phyloP scores from a whole-genome alignment of 495 filamentous ascomycete genomes.

The Hypoxylon intermedium region DNA sequence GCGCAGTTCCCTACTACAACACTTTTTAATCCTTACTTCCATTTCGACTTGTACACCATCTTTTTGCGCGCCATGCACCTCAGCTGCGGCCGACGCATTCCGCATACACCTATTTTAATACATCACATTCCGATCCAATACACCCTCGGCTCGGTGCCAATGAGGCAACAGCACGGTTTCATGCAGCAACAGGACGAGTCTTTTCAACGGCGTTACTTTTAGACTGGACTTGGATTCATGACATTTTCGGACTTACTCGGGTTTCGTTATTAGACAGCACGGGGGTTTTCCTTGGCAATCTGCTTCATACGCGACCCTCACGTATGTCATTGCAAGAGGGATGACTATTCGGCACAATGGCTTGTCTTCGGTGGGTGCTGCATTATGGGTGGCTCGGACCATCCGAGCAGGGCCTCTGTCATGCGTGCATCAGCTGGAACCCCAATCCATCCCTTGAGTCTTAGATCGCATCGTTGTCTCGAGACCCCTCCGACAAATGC shows the following conservation, averaged over 20 bases:
- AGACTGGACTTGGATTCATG: constrained; percentile 42
- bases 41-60: constrained; percentile 36
- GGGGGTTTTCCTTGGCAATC: constrained; percentile 23
- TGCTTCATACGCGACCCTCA: constrained; percentile 22
- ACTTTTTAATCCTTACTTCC: constrained; percentile 28
- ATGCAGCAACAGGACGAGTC: constrained; percentile 33
- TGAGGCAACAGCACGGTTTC: constrained; percentile 33
- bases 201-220: constrained; percentile 48
- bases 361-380: constrained; percentile 18
- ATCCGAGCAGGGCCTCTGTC: constrained; percentile 7
- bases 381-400: constrained; percentile 28
- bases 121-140: constrained; percentile 43
- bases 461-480: constrained; percentile 26
- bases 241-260: constrained; percentile 35
- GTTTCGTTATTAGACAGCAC: constrained; percentile 18
- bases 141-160: constrained; percentile 50
- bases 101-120: constrained; percentile 54
- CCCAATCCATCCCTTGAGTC: constrained; percentile 30
- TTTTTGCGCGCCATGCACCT: constrained; percentile 38
- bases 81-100: constrained; percentile 47
- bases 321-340: constrained; percentile 10
- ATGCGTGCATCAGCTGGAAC: constrained; percentile 17
- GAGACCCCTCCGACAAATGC: constrained; percentile 31
- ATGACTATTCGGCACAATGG: constrained; percentile 6
- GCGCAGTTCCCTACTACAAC: constrained; percentile 29